Percentiles rank a stretch among this genome's conserved stretches.
Evolutionary conservation across 2,329 filamentous ascomycete species (phyloP).

Genomic region (Epichloe coenophiala): DNA sequence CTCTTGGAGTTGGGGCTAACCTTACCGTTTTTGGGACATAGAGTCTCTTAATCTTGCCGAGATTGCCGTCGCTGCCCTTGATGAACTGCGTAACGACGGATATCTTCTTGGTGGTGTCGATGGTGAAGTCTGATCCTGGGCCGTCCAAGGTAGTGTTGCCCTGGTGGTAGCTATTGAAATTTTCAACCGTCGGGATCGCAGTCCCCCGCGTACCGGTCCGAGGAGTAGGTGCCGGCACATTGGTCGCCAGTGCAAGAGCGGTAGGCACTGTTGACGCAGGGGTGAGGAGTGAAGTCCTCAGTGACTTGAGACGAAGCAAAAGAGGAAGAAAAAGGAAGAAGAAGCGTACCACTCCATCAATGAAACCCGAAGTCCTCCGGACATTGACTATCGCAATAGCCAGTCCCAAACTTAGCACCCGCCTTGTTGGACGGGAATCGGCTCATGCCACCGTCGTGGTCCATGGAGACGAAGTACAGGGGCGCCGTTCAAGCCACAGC

Average conservation of each 20-base stretch:
- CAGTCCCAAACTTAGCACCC: conserved; percentile 47
- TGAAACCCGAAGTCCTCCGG: conserved; percentile 24
- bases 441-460: conserved; percentile 38
- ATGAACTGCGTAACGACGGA: conserved; percentile 57
- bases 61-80: conserved; percentile 31
- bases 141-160: conserved; percentile 53
- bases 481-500: conserved; percentile 59
- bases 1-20: too few species aligned
- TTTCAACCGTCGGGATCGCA: conserved; percentile 61
- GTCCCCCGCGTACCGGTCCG: conserved; percentile 42
- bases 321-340: neutral
- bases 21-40: conserved; percentile 48
- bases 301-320: too few species aligned
- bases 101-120: conserved; percentile 46
- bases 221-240: conserved; percentile 39
- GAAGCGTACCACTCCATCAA: neutral
- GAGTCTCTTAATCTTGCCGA: conserved; percentile 48
- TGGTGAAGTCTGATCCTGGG: conserved; percentile 32
- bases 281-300: conserved; percentile 43
- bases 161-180: conserved; percentile 54
- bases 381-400: conserved; percentile 39
- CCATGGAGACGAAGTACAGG: conserved; percentile 53
- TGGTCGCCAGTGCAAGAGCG: conserved; percentile 34
- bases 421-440: conserved; percentile 37
- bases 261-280: conserved; percentile 39